Evolutionary conservation across 2,329 filamentous ascomycete genomes (phyloP), one percentile per base, ranked within the genome.

Genomic region (Coniochaeta hoffmannii): DNA sequence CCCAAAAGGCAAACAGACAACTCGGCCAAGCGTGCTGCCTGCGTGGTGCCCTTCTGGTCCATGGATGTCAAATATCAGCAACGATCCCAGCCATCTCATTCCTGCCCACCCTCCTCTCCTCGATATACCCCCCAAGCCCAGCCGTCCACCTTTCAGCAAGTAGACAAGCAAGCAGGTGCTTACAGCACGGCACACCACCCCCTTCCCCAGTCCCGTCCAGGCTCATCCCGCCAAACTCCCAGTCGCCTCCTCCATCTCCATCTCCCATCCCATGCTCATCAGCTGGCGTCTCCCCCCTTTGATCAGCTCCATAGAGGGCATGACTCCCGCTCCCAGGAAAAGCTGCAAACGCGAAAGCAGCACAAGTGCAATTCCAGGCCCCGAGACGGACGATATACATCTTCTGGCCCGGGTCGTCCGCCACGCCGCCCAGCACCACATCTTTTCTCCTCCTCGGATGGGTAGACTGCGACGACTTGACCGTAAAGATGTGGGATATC

Each of bases 301-400:
- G 10, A n/a, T 50, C 50, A 11, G 19, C 15, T 19, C 22, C 19
- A 38, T 11, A 19, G 11, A 53, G 9, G 55, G 30, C 24, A 49
- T 54, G 31, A 49, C 34, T 10, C 53, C 58, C 22, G 64, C 52
- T 17, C 70, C 68, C 41, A 2, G 77, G 76, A 62, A 91, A 92
- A 2, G 86, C 81, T 19, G 86, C 77, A 59, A 95, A 86, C 0
- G 87, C 80, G 69, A 97, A 97, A 1, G 85, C 86, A 3, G 91
- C 87, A 73, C 94, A 99, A 1, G 84, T 89, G 70, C 94, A 99
- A 69, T 88, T 91, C 94, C 94, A 97, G 1, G 87, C 83, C 1
- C 69, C 63, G 1, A 92, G 77, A 10, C 86, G 82, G 15, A 97
- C 88, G 62, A 89, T 76, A 70, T 97, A 95, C 53, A 63, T 60